Percentiles rank a stretch among this genome's conserved stretches.
Evolutionary conservation across 2,329 filamentous ascomycete species (phyloP).

Genomic region (Xylaria polymorpha): DNA sequence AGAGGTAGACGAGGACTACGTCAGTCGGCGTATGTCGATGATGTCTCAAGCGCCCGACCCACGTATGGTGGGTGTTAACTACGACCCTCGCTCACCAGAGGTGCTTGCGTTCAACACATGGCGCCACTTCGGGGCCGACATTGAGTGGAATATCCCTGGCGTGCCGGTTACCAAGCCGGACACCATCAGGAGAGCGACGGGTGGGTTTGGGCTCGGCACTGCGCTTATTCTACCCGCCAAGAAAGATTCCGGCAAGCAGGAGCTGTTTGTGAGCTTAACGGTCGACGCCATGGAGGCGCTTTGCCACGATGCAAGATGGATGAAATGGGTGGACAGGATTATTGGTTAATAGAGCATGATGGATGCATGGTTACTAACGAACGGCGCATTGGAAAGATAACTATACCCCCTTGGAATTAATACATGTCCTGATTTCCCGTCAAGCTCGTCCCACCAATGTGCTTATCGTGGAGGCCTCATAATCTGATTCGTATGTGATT

Average conservation of each 20-base stretch:
- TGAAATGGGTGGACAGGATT: constrained; percentile 50
- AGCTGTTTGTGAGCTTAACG: constrained; percentile 51
- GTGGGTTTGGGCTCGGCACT: constrained; percentile 49
- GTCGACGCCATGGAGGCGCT: constrained; percentile 49
- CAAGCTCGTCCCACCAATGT: constrained; percentile 7
- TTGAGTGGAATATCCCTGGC: constrained; percentile 53
- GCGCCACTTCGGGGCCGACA: constrained; percentile 58
- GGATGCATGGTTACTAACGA: constrained; percentile 31
- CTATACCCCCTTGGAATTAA: constrained; percentile 37
- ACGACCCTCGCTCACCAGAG: constrained; percentile 55
- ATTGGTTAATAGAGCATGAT: constrained; percentile 45
- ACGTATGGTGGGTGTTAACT: constrained; percentile 54
- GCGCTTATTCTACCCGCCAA: constrained; percentile 50
- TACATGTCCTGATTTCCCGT: constrained; percentile 26
- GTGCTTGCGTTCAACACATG: constrained; percentile 59
- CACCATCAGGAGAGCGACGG: constrained; percentile 49
- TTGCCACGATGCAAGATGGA: constrained; percentile 49
- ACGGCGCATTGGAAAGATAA: constrained; percentile 39
- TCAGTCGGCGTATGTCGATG: constrained; percentile 54
- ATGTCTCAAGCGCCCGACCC: constrained; percentile 54
- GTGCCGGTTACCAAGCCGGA: constrained; percentile 54
- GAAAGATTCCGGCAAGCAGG: constrained; percentile 45
- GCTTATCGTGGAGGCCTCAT: constrained; percentile 14
- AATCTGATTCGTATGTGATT: constrained; percentile 14
- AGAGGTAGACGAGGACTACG: constrained; percentile 56